phyloP scores from a whole-genome alignment of 148 eudicot genomes.

The Suaeda aralocaspica region DNA sequence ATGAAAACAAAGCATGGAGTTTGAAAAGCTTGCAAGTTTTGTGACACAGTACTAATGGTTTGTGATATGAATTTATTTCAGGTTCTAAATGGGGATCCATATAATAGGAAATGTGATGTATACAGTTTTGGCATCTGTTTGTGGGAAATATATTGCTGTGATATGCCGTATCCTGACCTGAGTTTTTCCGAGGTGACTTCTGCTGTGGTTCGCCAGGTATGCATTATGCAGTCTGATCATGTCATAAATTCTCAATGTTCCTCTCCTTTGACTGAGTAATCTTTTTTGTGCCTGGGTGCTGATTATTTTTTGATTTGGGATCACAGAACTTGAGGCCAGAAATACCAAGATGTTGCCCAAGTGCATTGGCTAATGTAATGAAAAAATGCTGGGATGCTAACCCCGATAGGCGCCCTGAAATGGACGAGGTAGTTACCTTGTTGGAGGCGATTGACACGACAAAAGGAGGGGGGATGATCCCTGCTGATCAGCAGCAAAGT shows the following conservation, averaged over 20 bases:
- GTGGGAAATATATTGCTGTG: conserved; percentile 96
- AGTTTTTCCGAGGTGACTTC: conserved; percentile 97
- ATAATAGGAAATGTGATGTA: conserved; percentile 91
- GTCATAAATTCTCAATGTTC: background rate
- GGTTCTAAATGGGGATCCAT: conserved; percentile 93
- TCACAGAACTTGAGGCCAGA: conserved; percentile 90
- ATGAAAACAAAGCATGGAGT: background rate
- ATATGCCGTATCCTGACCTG: conserved; percentile 99
- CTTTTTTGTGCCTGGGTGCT: background rate
- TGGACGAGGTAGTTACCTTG: conserved; percentile 88
- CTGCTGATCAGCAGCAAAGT: conserved; percentile 74
- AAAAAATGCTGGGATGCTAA: conserved; percentile 97
- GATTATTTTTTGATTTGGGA: background rate
- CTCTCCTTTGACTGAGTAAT: background rate
- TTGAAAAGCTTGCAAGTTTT: background rate
- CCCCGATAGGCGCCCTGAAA: conserved; percentile 92
- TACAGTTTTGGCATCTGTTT: conserved; percentile 96
- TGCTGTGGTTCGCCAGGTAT: conserved; percentile 97
- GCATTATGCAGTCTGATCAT: background rate
- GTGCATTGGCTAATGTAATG: conserved; percentile 86
- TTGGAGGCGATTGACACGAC: conserved; percentile 91
- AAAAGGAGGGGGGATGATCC: conserved; percentile 98
- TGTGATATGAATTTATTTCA: conserved; percentile 32
- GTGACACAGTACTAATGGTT: conserved; percentile 10
- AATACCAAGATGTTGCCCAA: conserved; percentile 95